phyloP scores from a whole-genome alignment of 2,329 filamentous ascomycete genomes.

The Penicillium sp. region DNA sequence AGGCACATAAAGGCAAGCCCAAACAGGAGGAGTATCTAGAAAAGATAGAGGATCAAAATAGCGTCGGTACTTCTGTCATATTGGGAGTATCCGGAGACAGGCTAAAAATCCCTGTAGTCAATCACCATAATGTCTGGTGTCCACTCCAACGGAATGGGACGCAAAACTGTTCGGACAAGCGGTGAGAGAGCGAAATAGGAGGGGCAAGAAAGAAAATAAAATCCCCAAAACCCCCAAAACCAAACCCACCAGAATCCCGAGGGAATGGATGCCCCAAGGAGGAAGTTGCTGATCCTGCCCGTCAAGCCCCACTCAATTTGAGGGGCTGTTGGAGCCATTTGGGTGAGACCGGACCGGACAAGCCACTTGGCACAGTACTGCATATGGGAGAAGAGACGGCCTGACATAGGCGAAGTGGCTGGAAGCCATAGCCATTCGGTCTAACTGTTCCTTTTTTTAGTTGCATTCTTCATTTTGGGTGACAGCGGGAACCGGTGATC shows the following conservation, averaged over 20 bases:
- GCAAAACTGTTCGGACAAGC: constrained; percentile 15
- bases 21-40: background rate
- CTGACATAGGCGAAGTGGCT: constrained; percentile 1
- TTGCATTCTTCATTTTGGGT: constrained; percentile 9
- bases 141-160: background rate
- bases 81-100: background rate
- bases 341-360: constrained; percentile 10
- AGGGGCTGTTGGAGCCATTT: constrained; percentile 8
- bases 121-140: constrained; percentile 5
- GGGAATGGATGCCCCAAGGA: constrained; percentile 17
- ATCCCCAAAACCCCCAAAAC: background rate
- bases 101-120: constrained; percentile 2
- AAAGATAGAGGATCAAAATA: background rate
- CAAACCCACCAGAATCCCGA: constrained; percentile 15
- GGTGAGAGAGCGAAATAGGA: constrained; percentile 12
- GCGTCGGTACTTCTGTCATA: constrained; percentile 6
- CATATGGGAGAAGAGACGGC: constrained; percentile 9
- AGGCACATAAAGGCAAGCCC: background rate
- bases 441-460: constrained; percentile 1
- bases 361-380: constrained; percentile 15
- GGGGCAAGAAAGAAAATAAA: constrained; percentile 3
- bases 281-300: constrained; percentile 17
- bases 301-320: constrained; percentile 15
- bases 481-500: constrained; percentile 20
- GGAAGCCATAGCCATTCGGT: constrained; percentile 5